Evolutionary conservation across 768 basidiomycete genomes (phyloP), one percentile per base, ranked within the genome.

Genomic region (Lactifluus pinguis): DNA sequence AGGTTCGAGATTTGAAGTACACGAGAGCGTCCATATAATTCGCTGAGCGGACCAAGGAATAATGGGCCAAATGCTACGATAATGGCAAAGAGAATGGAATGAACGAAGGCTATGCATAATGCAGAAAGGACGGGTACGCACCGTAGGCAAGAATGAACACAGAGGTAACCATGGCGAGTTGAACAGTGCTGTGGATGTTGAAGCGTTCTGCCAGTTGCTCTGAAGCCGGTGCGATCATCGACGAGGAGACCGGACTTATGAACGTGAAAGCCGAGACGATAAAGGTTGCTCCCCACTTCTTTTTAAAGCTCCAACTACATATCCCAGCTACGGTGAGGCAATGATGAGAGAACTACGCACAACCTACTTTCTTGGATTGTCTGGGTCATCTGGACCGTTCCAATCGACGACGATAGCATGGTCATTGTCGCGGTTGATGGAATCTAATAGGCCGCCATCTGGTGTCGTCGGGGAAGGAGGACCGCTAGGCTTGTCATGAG

Each of bases 181-280:
- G 55, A 0, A 75, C 78, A 2, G 65, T 61, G 66, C 69, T 82
- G 9, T 77, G 82, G 30, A 89, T 77, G 1, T 80, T 76, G 62
- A 90, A 84, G 19, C 81, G 70, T 3, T 68, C 59, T 2, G 76
- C 83, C 0, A 91, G 66, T 55, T 82, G 76, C 4, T 64, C 61
- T 0, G 76, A 73, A 0, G 87, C 87, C 0, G 87, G 87, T 0
- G 89, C 84, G 1, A 89, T 74, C 83, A 88, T 88, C 4, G 86
- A 81, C 4, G 89, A 91, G 0, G 87, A 83, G 0, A 89, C 75
- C 0, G 87, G 83, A 2, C 74, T 76, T 21, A 86, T 84, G 66
- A 86, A 85, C 0, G 85, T 85, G 67, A 85, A 87, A 0, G 76
- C 73, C 0, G 86, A 85, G 0, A 86, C 79, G 19, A 85, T 75